phyloP scores from a whole-genome alignment of 345 rosid genomes.

The Syzygium grande region DNA sequence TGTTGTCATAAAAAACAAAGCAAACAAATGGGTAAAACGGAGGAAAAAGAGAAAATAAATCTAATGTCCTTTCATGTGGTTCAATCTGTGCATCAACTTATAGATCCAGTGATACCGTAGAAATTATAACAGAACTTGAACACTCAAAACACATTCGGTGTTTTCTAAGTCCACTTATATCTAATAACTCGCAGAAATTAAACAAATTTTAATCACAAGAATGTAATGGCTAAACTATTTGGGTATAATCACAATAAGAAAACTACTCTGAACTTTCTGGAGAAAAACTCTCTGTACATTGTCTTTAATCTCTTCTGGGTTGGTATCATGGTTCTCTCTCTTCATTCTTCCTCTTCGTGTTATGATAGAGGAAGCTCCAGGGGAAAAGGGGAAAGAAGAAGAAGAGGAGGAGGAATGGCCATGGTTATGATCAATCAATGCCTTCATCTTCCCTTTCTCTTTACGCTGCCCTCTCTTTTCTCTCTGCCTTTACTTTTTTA shows the following conservation, averaged over 20 bases:
- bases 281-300: not conserved
- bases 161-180: fast-evolving
- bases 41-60: too few relatives aligned
- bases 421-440: not conserved
- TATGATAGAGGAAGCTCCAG: not conserved
- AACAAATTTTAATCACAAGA: too few relatives aligned
- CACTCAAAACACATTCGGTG: too few relatives aligned
- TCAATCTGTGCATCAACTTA: too few relatives aligned
- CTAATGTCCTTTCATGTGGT: too few relatives aligned
- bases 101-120: fast-evolving
- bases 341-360: not conserved
- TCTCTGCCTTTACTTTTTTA: too few relatives aligned
- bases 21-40: too few relatives aligned
- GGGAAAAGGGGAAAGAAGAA: not conserved
- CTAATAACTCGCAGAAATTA: too few relatives aligned
- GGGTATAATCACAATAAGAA: not conserved
- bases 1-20: not conserved
- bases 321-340: not conserved
- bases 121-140: fast-evolving
- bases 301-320: not conserved
- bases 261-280: not conserved
- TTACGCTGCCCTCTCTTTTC: too few relatives aligned
- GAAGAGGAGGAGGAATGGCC: not conserved
- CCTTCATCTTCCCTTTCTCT: not conserved
- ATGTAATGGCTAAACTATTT: not conserved